Evolutionary conservation across 2,329 filamentous ascomycete species (phyloP).

Genomic region (Phyllosticta citribraziliensis): DNA sequence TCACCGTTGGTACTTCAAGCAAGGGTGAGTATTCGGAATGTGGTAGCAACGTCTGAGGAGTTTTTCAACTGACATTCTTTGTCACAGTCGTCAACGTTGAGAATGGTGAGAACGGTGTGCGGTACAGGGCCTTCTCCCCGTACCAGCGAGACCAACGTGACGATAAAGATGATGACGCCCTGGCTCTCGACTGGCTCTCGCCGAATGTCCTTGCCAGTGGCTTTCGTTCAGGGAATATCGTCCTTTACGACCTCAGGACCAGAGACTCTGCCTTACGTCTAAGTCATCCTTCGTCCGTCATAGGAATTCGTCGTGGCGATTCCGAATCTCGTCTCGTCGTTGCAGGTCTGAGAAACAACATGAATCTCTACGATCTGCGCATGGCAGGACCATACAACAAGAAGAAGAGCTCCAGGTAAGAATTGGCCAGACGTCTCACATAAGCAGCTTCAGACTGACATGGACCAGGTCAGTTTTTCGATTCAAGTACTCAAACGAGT

Average conservation of each 20-base stretch:
- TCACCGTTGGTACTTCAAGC: conserved; percentile 1
- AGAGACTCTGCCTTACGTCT: not conserved
- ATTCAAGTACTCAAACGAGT: conserved; percentile 20
- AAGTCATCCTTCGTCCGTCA: conserved; percentile 1
- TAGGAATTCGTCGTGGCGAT: conserved; percentile 4
- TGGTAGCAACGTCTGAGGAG: too few species aligned
- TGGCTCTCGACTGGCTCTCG: conserved; percentile 1
- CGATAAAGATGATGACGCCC: not conserved
- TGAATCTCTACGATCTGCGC: conserved; percentile 14
- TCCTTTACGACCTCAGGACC: conserved; percentile 6
- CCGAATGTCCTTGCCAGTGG: conserved; percentile 1
- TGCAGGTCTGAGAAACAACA: conserved; percentile 8
- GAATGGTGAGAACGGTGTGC: not conserved
- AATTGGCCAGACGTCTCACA: conserved; percentile 9
- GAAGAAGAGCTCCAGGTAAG: conserved; percentile 12
- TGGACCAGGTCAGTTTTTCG: conserved; percentile 19
- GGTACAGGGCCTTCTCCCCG: not conserved
- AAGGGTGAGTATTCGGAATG: not conserved
- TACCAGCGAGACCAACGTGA: not conserved
- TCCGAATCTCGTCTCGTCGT: conserved; percentile 9
- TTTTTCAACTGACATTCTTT: not conserved
- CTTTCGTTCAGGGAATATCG: conserved; percentile 4
- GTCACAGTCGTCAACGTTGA: not conserved
- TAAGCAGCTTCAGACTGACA: not conserved
- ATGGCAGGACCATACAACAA: conserved; percentile 10